These are phyloP conservation scores for Calvatia gigantea DNA, from an alignment of 768 basidiomycete genomes.

Conservation along the genomic window DNA sequence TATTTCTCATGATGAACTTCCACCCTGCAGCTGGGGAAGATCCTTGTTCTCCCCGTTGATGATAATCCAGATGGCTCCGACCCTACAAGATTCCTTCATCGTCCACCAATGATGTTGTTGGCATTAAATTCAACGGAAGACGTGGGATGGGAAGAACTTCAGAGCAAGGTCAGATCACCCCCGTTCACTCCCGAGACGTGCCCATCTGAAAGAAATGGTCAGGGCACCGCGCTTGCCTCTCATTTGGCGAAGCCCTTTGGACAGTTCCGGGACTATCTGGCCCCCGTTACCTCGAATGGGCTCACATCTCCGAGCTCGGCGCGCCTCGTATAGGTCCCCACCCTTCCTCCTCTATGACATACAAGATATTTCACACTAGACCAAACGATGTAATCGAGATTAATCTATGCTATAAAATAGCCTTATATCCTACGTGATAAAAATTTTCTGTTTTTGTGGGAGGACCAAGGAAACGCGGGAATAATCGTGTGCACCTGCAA, in stretches of 20 bases:
- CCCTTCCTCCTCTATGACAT: not conserved
- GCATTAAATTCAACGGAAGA: conserved; percentile 59
- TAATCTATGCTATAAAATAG: conserved; percentile 13
- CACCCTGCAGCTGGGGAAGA: conserved; percentile 57
- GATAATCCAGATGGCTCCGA: conserved; percentile 25
- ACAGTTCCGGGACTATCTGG: conserved; percentile 38
- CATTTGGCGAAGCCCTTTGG: conserved; percentile 44
- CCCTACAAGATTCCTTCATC: conserved; percentile 22
- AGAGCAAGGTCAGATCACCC: conserved; percentile 47
- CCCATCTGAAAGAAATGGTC: conserved; percentile 10
- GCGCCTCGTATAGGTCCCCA: conserved; percentile 4
- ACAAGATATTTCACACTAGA: not conserved
- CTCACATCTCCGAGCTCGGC: conserved; percentile 21
- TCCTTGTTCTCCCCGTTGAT: conserved; percentile 64
- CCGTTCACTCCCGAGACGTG: not conserved
- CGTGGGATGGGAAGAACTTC: conserved; percentile 66
- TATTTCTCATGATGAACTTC: conserved; percentile 1
- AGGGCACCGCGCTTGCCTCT: conserved; percentile 40
- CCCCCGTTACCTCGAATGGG: conserved; percentile 17
- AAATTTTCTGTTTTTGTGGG: not conserved
- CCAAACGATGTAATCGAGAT: not conserved
- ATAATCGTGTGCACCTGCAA: conserved; percentile 15
- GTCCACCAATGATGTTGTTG: conserved; percentile 62
- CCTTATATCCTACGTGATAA: conserved; percentile 12
- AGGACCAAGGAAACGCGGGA: conserved; percentile 14